Conservation (phyloP, 1,284 basidiomycete genomes). For the Boletus sp. region DNA sequence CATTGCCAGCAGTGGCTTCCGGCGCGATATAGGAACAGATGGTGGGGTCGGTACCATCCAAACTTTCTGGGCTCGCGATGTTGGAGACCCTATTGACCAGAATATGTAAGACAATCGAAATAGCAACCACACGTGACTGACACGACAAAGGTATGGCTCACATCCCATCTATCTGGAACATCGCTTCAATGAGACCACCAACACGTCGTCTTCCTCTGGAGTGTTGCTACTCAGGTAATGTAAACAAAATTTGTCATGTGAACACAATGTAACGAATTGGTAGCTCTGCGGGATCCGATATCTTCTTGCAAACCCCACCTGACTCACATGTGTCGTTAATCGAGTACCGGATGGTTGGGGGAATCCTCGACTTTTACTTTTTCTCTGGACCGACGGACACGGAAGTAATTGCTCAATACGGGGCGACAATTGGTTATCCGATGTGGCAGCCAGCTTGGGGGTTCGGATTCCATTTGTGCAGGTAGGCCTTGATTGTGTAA, state of each 20-base stretch:
- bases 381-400: conserved; percentile 63
- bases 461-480: conserved; percentile 69
- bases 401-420: conserved; percentile 66
- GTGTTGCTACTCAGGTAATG: conserved; percentile 61
- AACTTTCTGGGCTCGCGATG: conserved; percentile 68
- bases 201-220: conserved; percentile 57
- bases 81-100: conserved; percentile 53
- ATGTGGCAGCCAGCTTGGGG: conserved; percentile 67
- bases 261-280: not conserved
- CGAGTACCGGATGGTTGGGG: conserved; percentile 61
- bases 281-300: conserved; percentile 58
- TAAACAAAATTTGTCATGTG: not conserved
- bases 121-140: conserved; percentile 1
- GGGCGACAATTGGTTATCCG: conserved; percentile 54
- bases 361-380: conserved; percentile 68
- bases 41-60: conserved; percentile 59
- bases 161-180: conserved; percentile 70
- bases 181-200: conserved; percentile 47
- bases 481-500: conserved; percentile 33
- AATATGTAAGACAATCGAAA: conserved; percentile 47
- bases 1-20: conserved; percentile 62
- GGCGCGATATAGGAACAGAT: conserved; percentile 53
- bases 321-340: conserved; percentile 51
- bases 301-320: conserved; percentile 55
- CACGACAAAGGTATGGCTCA: conserved; percentile 49